These are phyloP conservation scores for Epichloe amarillans DNA, from an alignment of 2,329 filamentous ascomycete species.

Conservation along the genomic window DNA sequence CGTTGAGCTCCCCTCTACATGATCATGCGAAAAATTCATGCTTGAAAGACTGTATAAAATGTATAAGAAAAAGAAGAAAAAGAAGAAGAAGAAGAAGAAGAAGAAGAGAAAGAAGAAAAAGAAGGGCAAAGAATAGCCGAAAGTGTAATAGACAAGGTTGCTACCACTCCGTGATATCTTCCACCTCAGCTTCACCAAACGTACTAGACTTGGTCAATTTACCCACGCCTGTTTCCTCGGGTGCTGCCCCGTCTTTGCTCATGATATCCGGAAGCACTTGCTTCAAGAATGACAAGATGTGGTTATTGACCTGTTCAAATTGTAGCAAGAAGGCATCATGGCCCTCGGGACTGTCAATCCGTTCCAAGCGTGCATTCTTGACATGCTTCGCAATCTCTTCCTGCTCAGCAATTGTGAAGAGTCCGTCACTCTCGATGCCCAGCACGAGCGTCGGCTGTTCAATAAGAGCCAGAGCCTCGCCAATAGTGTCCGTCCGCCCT, in stretches of 20 bases:
- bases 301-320: constrained; percentile 90
- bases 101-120: background rate
- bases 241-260: constrained; percentile 41
- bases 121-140: background rate
- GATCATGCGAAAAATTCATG: background rate
- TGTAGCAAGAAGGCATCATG: constrained; percentile 94
- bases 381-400: constrained; percentile 78
- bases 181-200: constrained; percentile 90
- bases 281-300: constrained; percentile 72
- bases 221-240: constrained; percentile 39
- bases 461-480: constrained; percentile 66
- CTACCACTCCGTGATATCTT: constrained; percentile 92
- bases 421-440: constrained; percentile 87
- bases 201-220: constrained; percentile 73
- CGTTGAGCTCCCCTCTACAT: background rate
- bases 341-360: constrained; percentile 86
- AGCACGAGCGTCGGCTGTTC: constrained; percentile 82
- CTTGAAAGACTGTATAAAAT: background rate
- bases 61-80: too few relatives aligned
- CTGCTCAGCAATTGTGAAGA: constrained; percentile 96
- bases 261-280: constrained; percentile 83
- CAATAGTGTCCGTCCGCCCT: constrained; percentile 52
- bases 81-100: too few relatives aligned
- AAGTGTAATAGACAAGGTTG: background rate
- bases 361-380: constrained; percentile 62